Conservation (phyloP, 805 yeast species). For the Starmera dryadoides region DNA sequence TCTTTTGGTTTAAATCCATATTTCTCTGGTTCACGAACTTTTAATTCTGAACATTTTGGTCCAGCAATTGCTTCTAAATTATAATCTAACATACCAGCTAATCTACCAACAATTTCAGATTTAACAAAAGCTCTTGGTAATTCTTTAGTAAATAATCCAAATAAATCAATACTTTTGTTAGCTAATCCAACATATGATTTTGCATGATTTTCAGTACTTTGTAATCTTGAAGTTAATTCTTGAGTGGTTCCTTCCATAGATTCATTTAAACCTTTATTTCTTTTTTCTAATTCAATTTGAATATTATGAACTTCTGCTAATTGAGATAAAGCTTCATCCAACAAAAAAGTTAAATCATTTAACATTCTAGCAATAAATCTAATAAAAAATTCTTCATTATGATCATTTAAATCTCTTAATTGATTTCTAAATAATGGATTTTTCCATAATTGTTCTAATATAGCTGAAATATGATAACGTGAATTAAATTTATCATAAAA, state of each 20-base stretch:
- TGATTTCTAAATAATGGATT: conserved; percentile 61
- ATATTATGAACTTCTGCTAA: conserved; percentile 69
- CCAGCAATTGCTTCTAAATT: conserved; percentile 92
- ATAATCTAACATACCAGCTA: conserved; percentile 94
- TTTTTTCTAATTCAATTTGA: conserved; percentile 54
- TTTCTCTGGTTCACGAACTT: conserved; percentile 75
- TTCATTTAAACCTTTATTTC: conserved; percentile 26
- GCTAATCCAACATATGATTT: conserved; percentile 76
- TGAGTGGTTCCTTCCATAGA: conserved; percentile 47
- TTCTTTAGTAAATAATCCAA: conserved; percentile 76
- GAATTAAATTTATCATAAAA: conserved; percentile 94
- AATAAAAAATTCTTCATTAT: conserved; percentile 77
- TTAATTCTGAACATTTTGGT: conserved; percentile 83
- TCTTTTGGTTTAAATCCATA: conserved; percentile 78
- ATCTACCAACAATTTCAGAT: conserved; percentile 85
- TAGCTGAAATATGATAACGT: conserved; percentile 77
- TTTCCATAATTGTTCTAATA: conserved; percentile 80
- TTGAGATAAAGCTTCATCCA: conserved; percentile 85
- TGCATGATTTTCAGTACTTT: conserved; percentile 67
- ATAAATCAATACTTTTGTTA: conserved; percentile 72
- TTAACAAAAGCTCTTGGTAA: conserved; percentile 82
- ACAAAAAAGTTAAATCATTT: conserved; percentile 85
- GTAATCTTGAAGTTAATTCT: conserved; percentile 51
- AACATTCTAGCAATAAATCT: conserved; percentile 91
- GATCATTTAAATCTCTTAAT: conserved; percentile 56